Evolutionary conservation across 225 moss, liverwort and hornwort species (phyloP).

Genomic region (Bryum argenteum): DNA sequence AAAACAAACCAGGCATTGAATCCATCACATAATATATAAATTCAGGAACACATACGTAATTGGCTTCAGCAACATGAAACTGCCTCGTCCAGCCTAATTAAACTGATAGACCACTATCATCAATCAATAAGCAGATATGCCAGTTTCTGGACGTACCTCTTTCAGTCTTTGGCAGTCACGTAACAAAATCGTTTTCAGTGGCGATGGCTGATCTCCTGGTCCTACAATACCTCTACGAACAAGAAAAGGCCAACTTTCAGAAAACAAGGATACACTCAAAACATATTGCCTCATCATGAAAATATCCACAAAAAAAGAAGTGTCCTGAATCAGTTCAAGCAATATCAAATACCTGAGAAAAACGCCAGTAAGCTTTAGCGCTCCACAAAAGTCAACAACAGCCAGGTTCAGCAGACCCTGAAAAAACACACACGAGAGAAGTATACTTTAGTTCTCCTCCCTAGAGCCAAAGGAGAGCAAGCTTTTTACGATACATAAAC

Average conservation of each 20-base stretch:
- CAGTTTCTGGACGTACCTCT: conserved; percentile 39
- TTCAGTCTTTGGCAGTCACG: conserved; percentile 58
- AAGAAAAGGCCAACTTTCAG: conserved; percentile 28
- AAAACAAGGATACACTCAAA: conserved; percentile 28
- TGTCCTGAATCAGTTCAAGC: neutral
- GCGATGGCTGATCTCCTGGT: conserved; percentile 48
- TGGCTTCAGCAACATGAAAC: conserved; percentile 12
- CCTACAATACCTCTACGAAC: conserved; percentile 54
- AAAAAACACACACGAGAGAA: conserved; percentile 20
- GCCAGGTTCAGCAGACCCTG: conserved; percentile 51
- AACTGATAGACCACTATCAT: neutral
- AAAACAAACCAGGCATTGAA: conserved; percentile 4
- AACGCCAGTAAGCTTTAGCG: conserved; percentile 56
- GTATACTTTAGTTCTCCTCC: conserved; percentile 21
- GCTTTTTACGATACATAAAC: neutral
- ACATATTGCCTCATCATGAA: conserved; percentile 7
- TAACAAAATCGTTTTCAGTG: conserved; percentile 45
- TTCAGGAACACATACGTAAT: neutral
- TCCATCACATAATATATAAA: neutral
- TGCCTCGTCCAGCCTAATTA: neutral
- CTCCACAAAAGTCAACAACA: conserved; percentile 59
- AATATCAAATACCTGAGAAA: conserved; percentile 48
- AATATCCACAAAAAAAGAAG: conserved; percentile 6
- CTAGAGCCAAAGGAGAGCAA: conserved; percentile 14
- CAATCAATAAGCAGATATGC: conserved; percentile 10